These are phyloP conservation scores for Penicillium ochrochloron DNA, from an alignment of 495 filamentous ascomycete genomes.

Conservation along the genomic window DNA sequence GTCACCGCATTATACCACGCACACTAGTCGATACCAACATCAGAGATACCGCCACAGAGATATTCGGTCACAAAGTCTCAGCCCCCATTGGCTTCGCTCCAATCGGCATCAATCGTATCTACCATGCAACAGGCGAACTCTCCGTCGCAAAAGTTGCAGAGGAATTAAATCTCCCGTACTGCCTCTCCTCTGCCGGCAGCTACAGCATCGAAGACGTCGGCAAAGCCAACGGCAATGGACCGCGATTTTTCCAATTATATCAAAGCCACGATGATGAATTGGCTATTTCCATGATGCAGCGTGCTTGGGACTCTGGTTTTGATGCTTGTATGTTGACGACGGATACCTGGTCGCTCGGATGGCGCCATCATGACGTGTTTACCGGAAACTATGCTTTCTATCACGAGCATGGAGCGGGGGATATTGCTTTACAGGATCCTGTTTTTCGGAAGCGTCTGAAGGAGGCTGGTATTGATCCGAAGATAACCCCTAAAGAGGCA, in stretches of 20 bases:
- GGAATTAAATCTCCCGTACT: conserved; percentile 61
- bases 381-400: conserved; percentile 70
- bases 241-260: conserved; percentile 69
- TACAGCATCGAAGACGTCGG: conserved; percentile 63
- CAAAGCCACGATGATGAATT: conserved; percentile 66
- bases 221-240: conserved; percentile 54
- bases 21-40: conserved; percentile 65
- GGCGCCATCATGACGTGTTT: conserved; percentile 64
- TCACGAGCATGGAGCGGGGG: conserved; percentile 54
- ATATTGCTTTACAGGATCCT: conserved; percentile 61
- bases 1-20: conserved; percentile 66
- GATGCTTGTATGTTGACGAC: conserved; percentile 64
- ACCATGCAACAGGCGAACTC: conserved; percentile 60
- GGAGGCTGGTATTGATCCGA: conserved; percentile 57
- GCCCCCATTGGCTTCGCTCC: conserved; percentile 69
- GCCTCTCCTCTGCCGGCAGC: conserved; percentile 62
- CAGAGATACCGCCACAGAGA: conserved; percentile 60
- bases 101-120: conserved; percentile 70
- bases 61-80: conserved; percentile 64
- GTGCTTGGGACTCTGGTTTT: conserved; percentile 60
- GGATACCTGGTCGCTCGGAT: conserved; percentile 69
- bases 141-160: conserved; percentile 62
- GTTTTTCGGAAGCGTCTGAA: conserved; percentile 58
- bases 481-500: conserved; percentile 53
- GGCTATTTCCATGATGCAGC: conserved; percentile 56